Base-by-base conservation (phyloP, 305 asterid genomes). In the Fraxinus baroniana region DNA sequence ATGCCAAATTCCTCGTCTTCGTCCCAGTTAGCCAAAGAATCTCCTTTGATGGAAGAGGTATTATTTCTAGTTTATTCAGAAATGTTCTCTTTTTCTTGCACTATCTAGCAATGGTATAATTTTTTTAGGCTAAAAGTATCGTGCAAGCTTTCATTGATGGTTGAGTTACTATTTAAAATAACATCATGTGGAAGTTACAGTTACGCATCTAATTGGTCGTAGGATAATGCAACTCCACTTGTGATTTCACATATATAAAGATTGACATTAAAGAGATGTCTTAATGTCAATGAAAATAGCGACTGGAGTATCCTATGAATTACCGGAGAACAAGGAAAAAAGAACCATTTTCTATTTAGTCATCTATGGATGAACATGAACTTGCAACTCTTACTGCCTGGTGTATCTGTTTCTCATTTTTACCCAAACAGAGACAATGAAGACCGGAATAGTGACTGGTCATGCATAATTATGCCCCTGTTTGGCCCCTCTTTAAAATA, bases 41-140 rank as follows among this genome's bases (percentile, higher is more conserved):
- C 94, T 13, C 82, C 94, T 82, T 83, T 95, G 80, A 78, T 86
- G 41, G 99, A 97, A 84, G 99, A 95, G 99, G 99, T 97, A 91
- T 66, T 57, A 13, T 52, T 52, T 62, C 5, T 64, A 8, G 13
- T 79, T 80, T 74, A 32, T 78, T 13, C 37, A 30, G 7, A 46
- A 18, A 46, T 35, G 35, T 68, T 41, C 32, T 10, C 5, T 77
- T 33, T 74, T n/a, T 73, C 52, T 18, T 68, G 9, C 18, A 36
- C 64, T 5, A 5, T 1, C 20, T 28, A 68, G 20, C 74, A 68
- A 4, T 26, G 74, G 15, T 20, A 20, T 60, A 60, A 60, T 60
- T 60, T 60, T 60, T 60, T 18, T 26, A 28, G 74, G 36, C 36
- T 66, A 26, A 10, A 66, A 28, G 7, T 46, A 35, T 35, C 49